These are phyloP conservation scores for Linum trigynum DNA, from an alignment of 345 rosid genomes.

Conservation along the genomic window DNA sequence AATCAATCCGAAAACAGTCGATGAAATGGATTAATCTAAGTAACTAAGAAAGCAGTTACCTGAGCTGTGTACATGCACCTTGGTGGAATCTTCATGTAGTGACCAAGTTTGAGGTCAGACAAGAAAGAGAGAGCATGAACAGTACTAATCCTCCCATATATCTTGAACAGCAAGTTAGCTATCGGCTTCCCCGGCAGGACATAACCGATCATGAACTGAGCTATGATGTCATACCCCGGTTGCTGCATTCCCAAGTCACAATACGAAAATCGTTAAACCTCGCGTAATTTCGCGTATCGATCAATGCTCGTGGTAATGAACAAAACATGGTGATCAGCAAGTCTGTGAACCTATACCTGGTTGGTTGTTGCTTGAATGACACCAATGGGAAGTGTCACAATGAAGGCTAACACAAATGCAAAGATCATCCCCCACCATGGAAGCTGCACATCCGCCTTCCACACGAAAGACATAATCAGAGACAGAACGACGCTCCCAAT, in stretches of 20 bases:
- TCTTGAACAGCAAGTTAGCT: conserved; percentile 91
- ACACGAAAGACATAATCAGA: conserved; percentile 66
- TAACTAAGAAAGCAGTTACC: conserved; percentile 28
- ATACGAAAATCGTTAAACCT: not conserved
- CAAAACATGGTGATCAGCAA: no score
- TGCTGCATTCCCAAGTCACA: conserved; percentile 46
- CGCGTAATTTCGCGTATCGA: not conserved
- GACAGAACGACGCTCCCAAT: conserved; percentile 51
- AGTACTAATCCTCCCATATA: conserved; percentile 90
- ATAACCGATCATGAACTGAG: conserved; percentile 94
- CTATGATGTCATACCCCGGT: conserved; percentile 98
- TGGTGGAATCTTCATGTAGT: conserved; percentile 98
- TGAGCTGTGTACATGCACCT: conserved; percentile 95
- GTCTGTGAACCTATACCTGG: conserved; percentile 42
- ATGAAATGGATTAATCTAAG: not conserved
- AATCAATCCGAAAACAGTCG: no score
- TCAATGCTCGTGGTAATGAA: no score
- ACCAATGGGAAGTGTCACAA: conserved; percentile 95
- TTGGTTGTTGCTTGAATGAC: conserved; percentile 99
- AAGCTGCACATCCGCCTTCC: conserved; percentile 70
- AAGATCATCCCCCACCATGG: conserved; percentile 97
- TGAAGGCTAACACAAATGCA: conserved; percentile 75
- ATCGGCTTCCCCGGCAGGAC: conserved; percentile 85
- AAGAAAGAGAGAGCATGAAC: conserved; percentile 94
- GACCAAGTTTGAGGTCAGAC: conserved; percentile 96